Base-by-base conservation (phyloP, 106 monocot genomes). In the Alisma plantagoaquatica region DNA sequence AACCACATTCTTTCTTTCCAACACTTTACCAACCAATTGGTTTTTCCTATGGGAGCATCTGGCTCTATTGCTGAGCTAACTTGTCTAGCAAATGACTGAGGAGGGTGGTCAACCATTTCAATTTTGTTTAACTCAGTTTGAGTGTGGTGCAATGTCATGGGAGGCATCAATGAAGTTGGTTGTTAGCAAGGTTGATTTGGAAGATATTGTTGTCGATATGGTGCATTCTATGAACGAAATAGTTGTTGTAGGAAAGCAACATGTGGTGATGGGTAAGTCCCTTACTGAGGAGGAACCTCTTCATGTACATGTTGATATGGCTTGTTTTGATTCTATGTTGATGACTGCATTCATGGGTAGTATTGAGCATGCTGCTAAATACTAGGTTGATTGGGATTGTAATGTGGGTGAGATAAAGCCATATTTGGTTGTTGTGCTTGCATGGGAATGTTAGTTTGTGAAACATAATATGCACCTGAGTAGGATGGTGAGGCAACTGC, bases 381-480 rank as follows among this genome's bases (percentile, higher is more conserved):
- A 22, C 43, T 55, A 54, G 61, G 61, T 23, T 57, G 60, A 70
- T 61, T 54, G 6, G 68, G 31, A 41, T 31, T 70, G 23, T 68
- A 57, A 7, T 35, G 56, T 32, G 20, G 15, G 17, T 78, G 73
- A 24, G 70, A 16, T 57, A 53, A 63, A 2, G 52, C 54, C 51
- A 74, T 64, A 50, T 43, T 29, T 26, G 59, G 32, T 17, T 78
- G 82, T 23, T 56, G 76, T 23, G 51, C 45, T 66, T 69, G 87
- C 69, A 68, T 25, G 23, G 81, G 60, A 15, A 53, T 27, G n/a
- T 67, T 60, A 41, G 70, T 21, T 23, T 62, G 70, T 4, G 73
- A 51, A n/a, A 83, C 35, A 38, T n/a, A n/a, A n/a, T 38, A 14
- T 38, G 35, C 35, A 38, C 14, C 35, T 38, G 35, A 6, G 35